Conservation (phyloP, 805 yeast species). For the Zygotorulaspora florentina region DNA sequence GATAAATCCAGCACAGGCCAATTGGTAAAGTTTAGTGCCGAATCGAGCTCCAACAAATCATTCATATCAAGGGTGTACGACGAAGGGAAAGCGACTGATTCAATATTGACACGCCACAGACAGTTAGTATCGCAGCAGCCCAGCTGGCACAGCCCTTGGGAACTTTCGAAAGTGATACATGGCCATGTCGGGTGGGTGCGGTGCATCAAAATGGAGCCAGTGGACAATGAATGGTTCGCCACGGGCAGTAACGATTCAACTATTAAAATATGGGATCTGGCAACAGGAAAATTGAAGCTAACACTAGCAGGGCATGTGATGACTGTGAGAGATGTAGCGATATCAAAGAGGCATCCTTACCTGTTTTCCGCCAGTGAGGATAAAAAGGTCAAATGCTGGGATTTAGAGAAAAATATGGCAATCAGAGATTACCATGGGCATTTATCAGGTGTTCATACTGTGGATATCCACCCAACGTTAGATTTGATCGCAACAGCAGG, state of each 20-base stretch:
- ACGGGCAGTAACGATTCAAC: conserved; percentile 89
- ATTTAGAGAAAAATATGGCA: conserved; percentile 76
- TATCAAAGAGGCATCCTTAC: conserved; percentile 78
- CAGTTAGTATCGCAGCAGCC: conserved; percentile 26
- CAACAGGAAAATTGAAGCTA: conserved; percentile 60
- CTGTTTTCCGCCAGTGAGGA: conserved; percentile 92
- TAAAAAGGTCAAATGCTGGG: conserved; percentile 93
- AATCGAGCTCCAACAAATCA: conserved; percentile 1
- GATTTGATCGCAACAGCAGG: conserved; percentile 84
- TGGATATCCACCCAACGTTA: conserved; percentile 82
- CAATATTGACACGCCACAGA: conserved; percentile 26
- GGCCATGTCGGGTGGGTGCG: conserved; percentile 96
- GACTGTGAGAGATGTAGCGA: conserved; percentile 74
- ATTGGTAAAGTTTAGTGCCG: conserved; percentile 8
- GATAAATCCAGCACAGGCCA: background rate
- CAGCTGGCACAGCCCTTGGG: conserved; percentile 63
- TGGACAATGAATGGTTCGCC: conserved; percentile 80
- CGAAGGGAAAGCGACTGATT: conserved; percentile 9
- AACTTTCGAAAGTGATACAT: conserved; percentile 62
- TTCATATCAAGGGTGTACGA: conserved; percentile 7
- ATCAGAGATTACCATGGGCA: conserved; percentile 93
- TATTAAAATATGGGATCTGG: conserved; percentile 88
- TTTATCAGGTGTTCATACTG: conserved; percentile 78
- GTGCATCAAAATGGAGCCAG: conserved; percentile 73
- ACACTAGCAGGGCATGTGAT: conserved; percentile 87